A percentile compares a stretch with the other conserved stretches of the same genome.
Conservation (phyloP, 2,329 filamentous ascomycete species). For the Acrocalymma vagum region DNA sequence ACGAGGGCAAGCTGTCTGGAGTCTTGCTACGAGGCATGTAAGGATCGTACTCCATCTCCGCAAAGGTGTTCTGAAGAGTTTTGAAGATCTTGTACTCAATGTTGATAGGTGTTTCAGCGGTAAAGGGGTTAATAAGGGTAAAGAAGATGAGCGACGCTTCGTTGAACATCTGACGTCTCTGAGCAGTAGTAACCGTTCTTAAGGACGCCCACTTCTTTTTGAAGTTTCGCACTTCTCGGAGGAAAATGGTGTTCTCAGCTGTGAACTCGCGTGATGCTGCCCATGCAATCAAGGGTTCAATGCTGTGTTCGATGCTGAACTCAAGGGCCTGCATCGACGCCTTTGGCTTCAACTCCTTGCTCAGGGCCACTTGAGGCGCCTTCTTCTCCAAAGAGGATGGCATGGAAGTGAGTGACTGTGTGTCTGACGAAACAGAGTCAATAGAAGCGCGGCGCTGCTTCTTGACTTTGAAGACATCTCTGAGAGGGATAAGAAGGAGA, state of each 20-base stretch:
- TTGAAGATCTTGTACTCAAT: slow-evolving; percentile 51
- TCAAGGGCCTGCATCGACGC: slow-evolving; percentile 48
- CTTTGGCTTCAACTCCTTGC: slow-evolving; percentile 42
- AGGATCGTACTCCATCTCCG: slow-evolving; percentile 44
- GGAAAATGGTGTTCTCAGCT: slow-evolving; percentile 48
- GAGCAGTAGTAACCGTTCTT: slow-evolving; percentile 34
- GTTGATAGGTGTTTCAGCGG: slow-evolving; percentile 47
- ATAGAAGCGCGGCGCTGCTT: slow-evolving; percentile 22
- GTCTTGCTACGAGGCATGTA: slow-evolving; percentile 38
- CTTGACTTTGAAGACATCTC: slow-evolving; percentile 38
- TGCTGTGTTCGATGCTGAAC: slow-evolving; percentile 43
- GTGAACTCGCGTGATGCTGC: slow-evolving; percentile 47
- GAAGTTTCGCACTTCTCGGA: slow-evolving; percentile 49
- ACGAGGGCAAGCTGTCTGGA: slow-evolving; percentile 30
- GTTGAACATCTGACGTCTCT: slow-evolving; percentile 46
- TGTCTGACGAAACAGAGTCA: slow-evolving; percentile 31
- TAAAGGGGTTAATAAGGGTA: slow-evolving; percentile 48
- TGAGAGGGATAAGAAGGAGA: slow-evolving; percentile 44
- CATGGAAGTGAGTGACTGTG: slow-evolving; percentile 34
- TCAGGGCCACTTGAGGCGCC: slow-evolving; percentile 23
- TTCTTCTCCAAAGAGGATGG: slow-evolving; percentile 32
- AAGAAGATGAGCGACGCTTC: slow-evolving; percentile 49
- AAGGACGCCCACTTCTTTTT: slow-evolving; percentile 42
- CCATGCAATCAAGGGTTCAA: slow-evolving; percentile 46
- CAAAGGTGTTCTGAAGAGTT: slow-evolving; percentile 38